Evolutionary conservation across 495 filamentous ascomycete genomes (phyloP), one percentile per base, ranked within the genome.

Genomic region (Haplographium delicatum): DNA sequence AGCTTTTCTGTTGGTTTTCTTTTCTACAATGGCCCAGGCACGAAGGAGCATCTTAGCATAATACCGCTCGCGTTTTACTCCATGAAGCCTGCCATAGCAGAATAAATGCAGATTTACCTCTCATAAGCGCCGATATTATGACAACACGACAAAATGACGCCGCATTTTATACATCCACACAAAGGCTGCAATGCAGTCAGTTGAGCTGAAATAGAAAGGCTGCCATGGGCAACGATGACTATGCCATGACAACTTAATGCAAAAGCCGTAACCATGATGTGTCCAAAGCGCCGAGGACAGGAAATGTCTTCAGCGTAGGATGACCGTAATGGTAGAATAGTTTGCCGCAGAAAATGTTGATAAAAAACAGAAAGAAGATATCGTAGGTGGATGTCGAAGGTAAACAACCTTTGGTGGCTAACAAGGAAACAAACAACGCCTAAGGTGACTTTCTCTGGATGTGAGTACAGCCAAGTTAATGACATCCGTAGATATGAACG

Each of bases 261-360:
- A 77, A 75, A 75, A 74, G 67, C 65, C 67, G 65, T 78, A 78
- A 78, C 56, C 67, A 78, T 78, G 66, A 72, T 70, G 66, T 79
- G 71, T 79, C 75, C 76, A 78, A 80, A 66, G 67, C 75, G 65
- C 72, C 66, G 66, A 63, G 62, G 62, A 56, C 24, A 40, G 53
- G 62, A 71, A 74, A 66, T 66, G 70, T 68, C 67, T 65, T 65
- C 68, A 71, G 72, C 61, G 72, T 79, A 79, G 75, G 73, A 79
- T 79, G 73, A 72, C 62, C 62, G 69, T 74, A 69, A 77, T 74
- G 65, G 65, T 63, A n/a, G 68, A 75, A 66, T 70, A 71, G 68
- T 65, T 69, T 74, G 70, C 63, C 67, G 62, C 57, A 72, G 73
- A 75, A 78, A 64, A 79, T 80, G 72, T 70, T 70, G 58, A 45